Conservation (phyloP, 257 asterid species). For the Perilla frutescens region DNA sequence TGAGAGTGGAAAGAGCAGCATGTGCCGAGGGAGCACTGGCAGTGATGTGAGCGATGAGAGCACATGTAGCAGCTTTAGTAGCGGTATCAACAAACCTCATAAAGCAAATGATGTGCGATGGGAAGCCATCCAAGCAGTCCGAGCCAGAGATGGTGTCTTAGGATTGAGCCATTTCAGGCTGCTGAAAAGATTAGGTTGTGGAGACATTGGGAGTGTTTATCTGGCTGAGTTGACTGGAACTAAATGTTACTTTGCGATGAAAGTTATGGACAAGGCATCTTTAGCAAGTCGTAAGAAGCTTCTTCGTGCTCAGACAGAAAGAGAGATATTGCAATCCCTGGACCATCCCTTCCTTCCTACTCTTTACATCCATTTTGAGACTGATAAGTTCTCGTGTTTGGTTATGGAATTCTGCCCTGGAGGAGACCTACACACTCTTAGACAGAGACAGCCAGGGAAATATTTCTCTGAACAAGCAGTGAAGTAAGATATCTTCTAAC, state of each 20-base stretch:
- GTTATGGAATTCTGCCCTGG: slow-evolving; percentile 66
- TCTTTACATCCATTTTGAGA: slow-evolving; percentile 54
- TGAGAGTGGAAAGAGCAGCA: slow-evolving; percentile 56
- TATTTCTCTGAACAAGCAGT: slow-evolving; percentile 63
- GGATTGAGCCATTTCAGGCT: slow-evolving; percentile 62
- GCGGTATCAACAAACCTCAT: slow-evolving; percentile 61
- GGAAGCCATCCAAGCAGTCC: slow-evolving; percentile 59
- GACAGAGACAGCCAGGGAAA: slow-evolving; percentile 61
- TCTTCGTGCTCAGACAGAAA: slow-evolving; percentile 62
- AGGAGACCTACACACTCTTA: slow-evolving; percentile 59
- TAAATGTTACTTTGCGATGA: slow-evolving; percentile 58
- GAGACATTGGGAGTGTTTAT: slow-evolving; percentile 66
- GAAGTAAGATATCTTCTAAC: slow-evolving; percentile 51
- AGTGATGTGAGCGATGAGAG: slow-evolving; percentile 60
- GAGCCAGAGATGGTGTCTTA: slow-evolving; percentile 47
- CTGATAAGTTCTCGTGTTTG: slow-evolving; percentile 58
- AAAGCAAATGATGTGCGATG: slow-evolving; percentile 54
- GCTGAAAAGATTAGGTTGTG: slow-evolving; percentile 60
- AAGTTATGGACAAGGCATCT: slow-evolving; percentile 59
- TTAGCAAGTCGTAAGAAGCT: slow-evolving; percentile 62
- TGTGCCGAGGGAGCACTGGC: slow-evolving; percentile 54
- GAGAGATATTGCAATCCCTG: slow-evolving; percentile 57
- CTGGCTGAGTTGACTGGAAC: slow-evolving; percentile 59
- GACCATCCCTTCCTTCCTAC: slow-evolving; percentile 70
- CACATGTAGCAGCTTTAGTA: slow-evolving; percentile 61